Evolutionary conservation across 1,284 basidiomycete genomes (phyloP), one percentile per base, ranked within the genome.

Genomic region (Cystobasidium pallidum): DNA sequence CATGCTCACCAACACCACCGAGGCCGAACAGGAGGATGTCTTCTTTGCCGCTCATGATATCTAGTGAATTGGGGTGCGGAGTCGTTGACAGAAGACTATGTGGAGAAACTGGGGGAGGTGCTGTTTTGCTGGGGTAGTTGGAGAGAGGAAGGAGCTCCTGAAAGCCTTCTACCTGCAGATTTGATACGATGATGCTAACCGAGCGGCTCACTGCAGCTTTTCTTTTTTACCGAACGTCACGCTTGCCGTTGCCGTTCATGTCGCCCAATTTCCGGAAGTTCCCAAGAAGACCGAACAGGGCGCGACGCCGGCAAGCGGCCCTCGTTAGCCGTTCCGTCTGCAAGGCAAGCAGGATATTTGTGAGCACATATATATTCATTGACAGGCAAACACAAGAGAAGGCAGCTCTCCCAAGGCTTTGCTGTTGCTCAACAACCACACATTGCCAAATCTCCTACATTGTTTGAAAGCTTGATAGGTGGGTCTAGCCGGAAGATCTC

Each of bases 11-110:
- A 52, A 75, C 74, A 39, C 75, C 80, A 66, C 82, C 82, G 55
- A 81, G 78, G 64, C 82, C 82, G 74, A 82, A 82, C 36, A 82
- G 74, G 28, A 82, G 77, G 66, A 81, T 79, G 73, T 78, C 52
- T 43, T 64, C 61, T 28, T 64, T 64, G 45, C 47, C 47, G 28
- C 4, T 51, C 45, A 51, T 64, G 45, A 34, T n/a, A n/a, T n/a
- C n/a, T n/a, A n/a, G n/a, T n/a, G n/a, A n/a, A n/a, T n/a, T n/a
- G n/a, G n/a, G n/a, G n/a, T n/a, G n/a, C n/a, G n/a, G n/a, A n/a
- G n/a, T n/a, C n/a, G n/a, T n/a, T n/a, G n/a, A n/a, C n/a, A n/a
- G n/a, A n/a, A n/a, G n/a, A n/a, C n/a, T n/a, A n/a, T n/a, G n/a
- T n/a, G n/a, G n/a, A n/a, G n/a, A n/a, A n/a, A n/a, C n/a, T n/a